Percentiles rank a stretch among this genome's conserved stretches.
Conservation (phyloP, 306 rosid genomes). For the Notholithocarpus densiflorus region DNA sequence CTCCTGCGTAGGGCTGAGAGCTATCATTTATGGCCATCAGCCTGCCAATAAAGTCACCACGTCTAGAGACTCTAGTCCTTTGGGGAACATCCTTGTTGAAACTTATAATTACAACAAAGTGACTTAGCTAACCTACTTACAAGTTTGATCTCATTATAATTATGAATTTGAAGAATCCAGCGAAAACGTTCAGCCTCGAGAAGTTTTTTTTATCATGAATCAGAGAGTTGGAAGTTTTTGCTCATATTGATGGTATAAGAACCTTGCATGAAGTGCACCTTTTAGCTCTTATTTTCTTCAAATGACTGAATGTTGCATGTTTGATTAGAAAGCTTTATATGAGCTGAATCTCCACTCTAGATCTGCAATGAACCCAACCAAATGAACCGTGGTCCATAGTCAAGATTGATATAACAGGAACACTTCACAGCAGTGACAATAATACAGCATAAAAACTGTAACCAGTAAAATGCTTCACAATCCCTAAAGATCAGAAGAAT, state of each 20-base stretch:
- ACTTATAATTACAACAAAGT: slow-evolving; percentile 24
- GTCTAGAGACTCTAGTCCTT: neutral
- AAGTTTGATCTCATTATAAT: neutral
- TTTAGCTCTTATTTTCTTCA: slow-evolving; percentile 10
- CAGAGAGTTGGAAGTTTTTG: slow-evolving; percentile 1
- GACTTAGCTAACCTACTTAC: slow-evolving; percentile 26
- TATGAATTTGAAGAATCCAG: neutral
- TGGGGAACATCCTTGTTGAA: neutral
- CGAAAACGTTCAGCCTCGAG: neutral
- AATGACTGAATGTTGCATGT: slow-evolving; percentile 10
- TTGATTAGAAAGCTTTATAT: slow-evolving; percentile 12
- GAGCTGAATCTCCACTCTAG: slow-evolving; percentile 24
- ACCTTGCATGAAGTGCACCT: slow-evolving; percentile 9
- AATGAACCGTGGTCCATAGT: neutral
- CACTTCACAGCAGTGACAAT: neutral
- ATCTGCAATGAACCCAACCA: slow-evolving; percentile 31
- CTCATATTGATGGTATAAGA: neutral
- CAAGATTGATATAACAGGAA: neutral
- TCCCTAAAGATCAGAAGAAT: neutral
- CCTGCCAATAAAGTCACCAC: slow-evolving; percentile 14
- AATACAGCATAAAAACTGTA: neutral
- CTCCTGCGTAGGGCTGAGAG: slow-evolving; percentile 4
- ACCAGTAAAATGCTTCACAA: neutral
- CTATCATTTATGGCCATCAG: slow-evolving; percentile 13
- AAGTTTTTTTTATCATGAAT: neutral